A percentile compares a stretch with the other conserved stretches of the same genome.
These are phyloP conservation scores for Mortierella alpina DNA, from an alignment of 192 early-diverging fungal species.

Conservation along the genomic window DNA sequence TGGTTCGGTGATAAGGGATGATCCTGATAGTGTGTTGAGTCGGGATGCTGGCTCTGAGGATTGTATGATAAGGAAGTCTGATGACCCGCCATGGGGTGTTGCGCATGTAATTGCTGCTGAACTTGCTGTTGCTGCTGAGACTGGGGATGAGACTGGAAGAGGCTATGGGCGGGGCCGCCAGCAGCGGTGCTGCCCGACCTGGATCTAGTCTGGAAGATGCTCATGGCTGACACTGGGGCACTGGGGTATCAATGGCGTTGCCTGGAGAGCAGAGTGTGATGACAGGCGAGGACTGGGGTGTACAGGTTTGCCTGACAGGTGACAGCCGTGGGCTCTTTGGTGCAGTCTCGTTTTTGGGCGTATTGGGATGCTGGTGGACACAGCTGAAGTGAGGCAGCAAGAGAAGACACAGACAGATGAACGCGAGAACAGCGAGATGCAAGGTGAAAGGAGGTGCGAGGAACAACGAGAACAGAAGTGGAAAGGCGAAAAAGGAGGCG, in stretches of 20 bases:
- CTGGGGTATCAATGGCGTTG: neutral
- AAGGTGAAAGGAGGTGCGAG: neutral
- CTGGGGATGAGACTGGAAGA: neutral
- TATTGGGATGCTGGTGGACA: no score
- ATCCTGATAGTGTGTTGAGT: slow-evolving; percentile 2
- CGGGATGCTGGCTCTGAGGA: neutral
- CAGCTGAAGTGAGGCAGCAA: neutral
- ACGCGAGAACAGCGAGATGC: neutral
- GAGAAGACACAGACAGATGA: neutral
- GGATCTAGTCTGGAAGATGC: slow-evolving; percentile 26
- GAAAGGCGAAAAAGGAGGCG: neutral
- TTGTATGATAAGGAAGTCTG: no score
- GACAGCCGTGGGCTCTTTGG: no score
- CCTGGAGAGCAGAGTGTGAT: neutral
- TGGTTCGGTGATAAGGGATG: slow-evolving; percentile 7
- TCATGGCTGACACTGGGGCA: slow-evolving; percentile 2
- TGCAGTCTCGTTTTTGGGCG: no score
- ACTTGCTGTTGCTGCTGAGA: neutral
- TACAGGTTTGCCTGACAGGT: no score
- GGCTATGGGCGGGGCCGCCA: neutral
- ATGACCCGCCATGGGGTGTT: neutral
- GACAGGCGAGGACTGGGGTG: neutral
- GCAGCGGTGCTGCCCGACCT: slow-evolving; percentile 16
- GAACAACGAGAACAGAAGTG: neutral
- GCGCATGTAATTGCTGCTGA: neutral